Evolutionary conservation across 192 early-diverging fungal species (phyloP).

Genomic region (Backusella westeae): DNA sequence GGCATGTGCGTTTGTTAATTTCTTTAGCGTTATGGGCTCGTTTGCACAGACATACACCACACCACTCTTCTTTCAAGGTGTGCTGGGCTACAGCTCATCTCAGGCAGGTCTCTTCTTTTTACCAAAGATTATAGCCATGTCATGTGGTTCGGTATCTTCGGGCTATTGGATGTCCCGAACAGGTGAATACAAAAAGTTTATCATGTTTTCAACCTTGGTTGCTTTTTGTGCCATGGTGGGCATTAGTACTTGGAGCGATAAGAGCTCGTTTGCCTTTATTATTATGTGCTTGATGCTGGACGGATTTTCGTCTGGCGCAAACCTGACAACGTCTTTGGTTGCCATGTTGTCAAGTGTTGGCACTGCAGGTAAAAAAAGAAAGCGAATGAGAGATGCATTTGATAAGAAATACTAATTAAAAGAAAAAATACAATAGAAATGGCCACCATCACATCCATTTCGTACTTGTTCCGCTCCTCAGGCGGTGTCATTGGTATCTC

Average conservation of each 20-base stretch:
- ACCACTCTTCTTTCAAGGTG: constrained; percentile 40
- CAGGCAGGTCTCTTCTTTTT: constrained; percentile 29
- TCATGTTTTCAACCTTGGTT: constrained; percentile 45
- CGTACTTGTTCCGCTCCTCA: constrained; percentile 46
- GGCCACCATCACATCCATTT: constrained; percentile 51
- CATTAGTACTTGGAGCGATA: constrained; percentile 53
- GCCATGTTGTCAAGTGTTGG: constrained; percentile 50
- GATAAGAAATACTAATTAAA: constrained; percentile 14
- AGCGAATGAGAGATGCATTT: not conserved
- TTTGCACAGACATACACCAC: constrained; percentile 30
- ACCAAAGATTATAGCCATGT: constrained; percentile 28
- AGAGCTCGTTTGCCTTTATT: constrained; percentile 46
- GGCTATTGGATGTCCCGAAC: constrained; percentile 35
- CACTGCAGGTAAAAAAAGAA: constrained; percentile 40
- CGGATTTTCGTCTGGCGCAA: constrained; percentile 51
- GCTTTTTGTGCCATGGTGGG: constrained; percentile 52
- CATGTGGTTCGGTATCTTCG: constrained; percentile 20
- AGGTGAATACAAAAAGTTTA: constrained; percentile 30
- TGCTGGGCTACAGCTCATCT: constrained; percentile 26
- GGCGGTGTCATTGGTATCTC: constrained; percentile 61
- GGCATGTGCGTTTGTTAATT: constrained; percentile 38
- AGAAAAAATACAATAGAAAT: constrained; percentile 46
- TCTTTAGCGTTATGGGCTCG: constrained; percentile 43
- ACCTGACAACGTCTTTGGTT: constrained; percentile 51
- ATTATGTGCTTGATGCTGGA: constrained; percentile 47